Base-by-base conservation (phyloP, 139 green algal genomes). In the Mychonastes homosphaera region DNA sequence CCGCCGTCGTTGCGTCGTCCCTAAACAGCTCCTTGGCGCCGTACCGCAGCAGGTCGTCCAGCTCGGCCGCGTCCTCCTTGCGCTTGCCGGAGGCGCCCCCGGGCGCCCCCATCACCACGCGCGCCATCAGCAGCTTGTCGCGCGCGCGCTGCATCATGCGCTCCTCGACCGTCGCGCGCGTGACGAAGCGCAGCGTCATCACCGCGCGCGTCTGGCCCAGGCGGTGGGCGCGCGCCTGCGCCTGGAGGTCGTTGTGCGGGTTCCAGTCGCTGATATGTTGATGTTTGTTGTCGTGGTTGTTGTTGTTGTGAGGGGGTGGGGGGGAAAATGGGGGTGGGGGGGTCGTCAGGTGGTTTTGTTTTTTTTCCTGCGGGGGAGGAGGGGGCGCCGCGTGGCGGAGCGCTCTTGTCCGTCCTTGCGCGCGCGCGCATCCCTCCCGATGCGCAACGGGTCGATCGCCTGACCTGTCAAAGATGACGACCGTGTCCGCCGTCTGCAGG, bases 381-480 rank as follows among this genome's bases (percentile, higher is more conserved):
- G n/a, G n/a, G n/a, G n/a, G n/a, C n/a, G n/a, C n/a, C n/a, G n/a
- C n/a, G n/a, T n/a, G n/a, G n/a, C n/a, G n/a, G n/a, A n/a, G n/a
- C n/a, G n/a, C n/a, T n/a, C n/a, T n/a, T n/a, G n/a, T n/a, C n/a
- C n/a, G n/a, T n/a, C n/a, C n/a, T n/a, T n/a, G n/a, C n/a, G n/a
- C n/a, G n/a, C n/a, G n/a, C n/a, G n/a, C n/a, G n/a, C n/a, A n/a
- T n/a, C n/a, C n/a, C n/a, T n/a, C n/a, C n/a, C n/a, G n/a, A n/a
- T n/a, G n/a, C n/a, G n/a, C n/a, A n/a, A n/a, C n/a, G n/a, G n/a
- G n/a, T n/a, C n/a, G n/a, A n/a, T n/a, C n/a, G n/a, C n/a, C n/a
- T n/a, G n/a, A n/a, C n/a, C n/a, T 69, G 72, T 89, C 79, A 40
- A 79, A 87, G 71, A 95, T 89, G 64, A 95, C 78, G 21, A 92